A percentile compares a stretch with the other conserved stretches of the same genome.
phyloP scores from a whole-genome alignment of 495 filamentous ascomycete genomes.

The Daldinia caldariorum region DNA sequence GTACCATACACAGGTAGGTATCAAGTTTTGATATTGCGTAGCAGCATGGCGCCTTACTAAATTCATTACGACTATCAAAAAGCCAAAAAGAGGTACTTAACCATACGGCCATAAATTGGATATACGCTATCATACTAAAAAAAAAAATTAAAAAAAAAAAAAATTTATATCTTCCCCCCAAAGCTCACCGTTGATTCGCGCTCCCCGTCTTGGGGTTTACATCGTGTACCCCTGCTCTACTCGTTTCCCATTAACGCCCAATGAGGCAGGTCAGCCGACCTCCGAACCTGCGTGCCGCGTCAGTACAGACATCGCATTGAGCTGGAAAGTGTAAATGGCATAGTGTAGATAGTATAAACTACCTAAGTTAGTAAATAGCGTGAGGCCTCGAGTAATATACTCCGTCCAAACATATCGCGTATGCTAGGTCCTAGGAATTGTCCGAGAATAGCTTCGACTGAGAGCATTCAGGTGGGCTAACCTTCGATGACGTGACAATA shows the following conservation, averaged over 20 bases:
- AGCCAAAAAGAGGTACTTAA: no score
- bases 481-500: slow-evolving; percentile 31
- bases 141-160: background rate
- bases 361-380: background rate
- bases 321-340: slow-evolving; percentile 3
- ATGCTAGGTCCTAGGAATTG: background rate
- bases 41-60: background rate
- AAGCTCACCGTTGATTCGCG: slow-evolving; percentile 25
- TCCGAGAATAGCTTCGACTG: slow-evolving; percentile 3
- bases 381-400: background rate
- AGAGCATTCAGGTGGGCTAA: slow-evolving; percentile 5
- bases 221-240: slow-evolving; percentile 39
- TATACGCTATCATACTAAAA: slow-evolving; percentile 14
- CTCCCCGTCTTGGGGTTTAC: slow-evolving; percentile 13
- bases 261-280: slow-evolving; percentile 29
- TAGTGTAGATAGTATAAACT: slow-evolving; percentile 4
- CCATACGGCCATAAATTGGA: slow-evolving; percentile 4
- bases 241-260: slow-evolving; percentile 32
- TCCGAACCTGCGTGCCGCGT: slow-evolving; percentile 3
- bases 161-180: background rate
- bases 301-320: slow-evolving; percentile 11
- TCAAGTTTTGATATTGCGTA: slow-evolving; percentile 12
- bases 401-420: background rate
- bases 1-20: no score
- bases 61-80: background rate